A percentile compares a stretch with the other conserved stretches of the same genome.
phyloP scores from a whole-genome alignment of 176 grass and related monocot species.

The Pontederia crassipes region DNA sequence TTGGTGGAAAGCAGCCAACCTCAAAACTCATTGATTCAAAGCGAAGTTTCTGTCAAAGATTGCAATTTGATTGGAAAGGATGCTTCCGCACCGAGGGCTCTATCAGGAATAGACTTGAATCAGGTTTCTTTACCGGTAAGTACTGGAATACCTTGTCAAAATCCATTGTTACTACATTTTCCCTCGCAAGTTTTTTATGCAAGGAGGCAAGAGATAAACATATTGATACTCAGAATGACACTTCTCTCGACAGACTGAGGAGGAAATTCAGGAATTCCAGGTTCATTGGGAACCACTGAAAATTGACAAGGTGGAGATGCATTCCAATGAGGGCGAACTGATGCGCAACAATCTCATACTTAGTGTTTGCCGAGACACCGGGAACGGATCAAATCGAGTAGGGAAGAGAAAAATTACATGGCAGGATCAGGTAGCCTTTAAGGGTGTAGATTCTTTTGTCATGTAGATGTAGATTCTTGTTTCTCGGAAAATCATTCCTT shows the following conservation, averaged over 20 bases:
- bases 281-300: conserved; percentile 15
- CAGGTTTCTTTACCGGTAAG: conserved; percentile 50
- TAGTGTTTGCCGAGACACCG: conserved; percentile 22
- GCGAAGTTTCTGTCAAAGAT: not conserved
- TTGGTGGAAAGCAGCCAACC: not conserved
- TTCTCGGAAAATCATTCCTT: not conserved
- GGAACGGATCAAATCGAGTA: conserved; percentile 11
- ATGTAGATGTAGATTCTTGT: not conserved
- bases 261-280: conserved; percentile 31
- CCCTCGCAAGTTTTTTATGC: not conserved
- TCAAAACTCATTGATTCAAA: not conserved
- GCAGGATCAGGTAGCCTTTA: conserved; percentile 54
- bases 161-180: too few relatives aligned
- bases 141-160: not conserved
- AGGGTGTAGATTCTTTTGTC: conserved; percentile 27
- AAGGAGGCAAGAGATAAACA: not conserved
- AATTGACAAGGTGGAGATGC: conserved; percentile 8
- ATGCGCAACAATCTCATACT: conserved; percentile 10
- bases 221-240: not conserved
- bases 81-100: conserved; percentile 13
- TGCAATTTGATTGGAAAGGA: conserved; percentile 1
- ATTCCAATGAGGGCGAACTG: conserved; percentile 10
- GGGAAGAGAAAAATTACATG: conserved; percentile 66
- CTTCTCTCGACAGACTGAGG: conserved; percentile 20
- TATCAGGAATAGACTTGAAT: conserved; percentile 48